Evolutionary conservation across 2,329 filamentous ascomycete species (phyloP).

Genomic region (Monascus ruber): DNA sequence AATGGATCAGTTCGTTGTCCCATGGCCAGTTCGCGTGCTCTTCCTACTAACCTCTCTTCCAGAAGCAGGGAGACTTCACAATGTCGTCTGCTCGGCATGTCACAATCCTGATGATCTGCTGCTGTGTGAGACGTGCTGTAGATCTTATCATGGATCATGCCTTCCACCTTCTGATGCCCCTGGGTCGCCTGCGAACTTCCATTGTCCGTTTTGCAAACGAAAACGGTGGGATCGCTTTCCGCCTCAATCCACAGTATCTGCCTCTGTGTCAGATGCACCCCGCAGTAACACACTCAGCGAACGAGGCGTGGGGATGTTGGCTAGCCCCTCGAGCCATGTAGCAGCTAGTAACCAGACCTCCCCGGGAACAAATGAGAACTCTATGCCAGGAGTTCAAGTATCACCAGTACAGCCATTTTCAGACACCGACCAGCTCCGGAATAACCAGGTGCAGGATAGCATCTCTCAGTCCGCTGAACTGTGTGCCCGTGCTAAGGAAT

Average conservation of each 20-base stretch:
- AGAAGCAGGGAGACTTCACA: slow-evolving; percentile 16
- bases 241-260: slow-evolving; percentile 3
- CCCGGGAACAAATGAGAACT: too few species aligned
- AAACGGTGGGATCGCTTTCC: slow-evolving; percentile 13
- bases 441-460: neutral
- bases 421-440: neutral
- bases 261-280: slow-evolving; percentile 4
- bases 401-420: slow-evolving; percentile 1
- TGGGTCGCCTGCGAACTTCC: slow-evolving; percentile 5
- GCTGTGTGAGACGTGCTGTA: slow-evolving; percentile 18
- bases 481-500: neutral
- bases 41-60: slow-evolving; percentile 5
- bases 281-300: neutral
- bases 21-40: too few species aligned
- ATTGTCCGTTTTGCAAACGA: slow-evolving; percentile 16
- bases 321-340: too few species aligned
- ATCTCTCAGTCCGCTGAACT: neutral
- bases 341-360: too few species aligned
- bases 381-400: neutral
- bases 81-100: slow-evolving; percentile 19
- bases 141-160: slow-evolving; percentile 19
- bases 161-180: slow-evolving; percentile 4
- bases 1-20: too few species aligned
- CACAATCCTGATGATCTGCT: slow-evolving; percentile 14
- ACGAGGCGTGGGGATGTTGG: neutral